These are phyloP conservation scores for Ministeria vibrans DNA, from an alignment of 78 protist genomes.

Conservation along the genomic window DNA sequence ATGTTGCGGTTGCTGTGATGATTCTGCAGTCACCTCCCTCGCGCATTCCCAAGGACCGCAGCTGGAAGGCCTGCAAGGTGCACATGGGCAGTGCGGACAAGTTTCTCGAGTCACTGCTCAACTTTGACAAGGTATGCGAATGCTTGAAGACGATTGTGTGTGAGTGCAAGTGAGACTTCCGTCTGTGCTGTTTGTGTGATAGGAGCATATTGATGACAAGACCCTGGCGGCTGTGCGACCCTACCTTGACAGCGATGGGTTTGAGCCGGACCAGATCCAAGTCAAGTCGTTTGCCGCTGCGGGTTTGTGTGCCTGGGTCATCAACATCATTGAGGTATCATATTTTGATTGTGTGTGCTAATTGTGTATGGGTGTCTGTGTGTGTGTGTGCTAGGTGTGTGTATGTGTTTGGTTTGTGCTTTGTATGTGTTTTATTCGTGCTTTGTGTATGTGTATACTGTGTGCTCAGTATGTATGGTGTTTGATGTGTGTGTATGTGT, in stretches of 20 bases:
- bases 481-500: background rate
- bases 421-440: too few relatives aligned
- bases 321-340: slow-evolving; percentile 40
- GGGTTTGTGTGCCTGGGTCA: slow-evolving; percentile 61
- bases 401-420: too few relatives aligned
- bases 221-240: slow-evolving; percentile 16
- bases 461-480: too few relatives aligned
- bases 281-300: slow-evolving; percentile 61
- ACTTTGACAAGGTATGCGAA: slow-evolving; percentile 60
- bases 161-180: too few relatives aligned
- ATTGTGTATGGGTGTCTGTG: too few relatives aligned
- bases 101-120: slow-evolving; percentile 20
- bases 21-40: background rate
- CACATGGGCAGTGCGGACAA: slow-evolving; percentile 5
- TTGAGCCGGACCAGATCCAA: slow-evolving; percentile 32
- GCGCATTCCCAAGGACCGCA: background rate
- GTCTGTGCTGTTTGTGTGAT: too few relatives aligned
- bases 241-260: slow-evolving; percentile 24
- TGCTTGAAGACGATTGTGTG: too few relatives aligned
- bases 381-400: too few relatives aligned
- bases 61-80: slow-evolving; percentile 12
- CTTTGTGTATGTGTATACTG: too few relatives aligned
- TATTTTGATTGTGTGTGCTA: background rate
- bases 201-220: slow-evolving; percentile 54
- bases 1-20: slow-evolving; percentile 39